These are phyloP conservation scores for Dactylellina drechsleri DNA, from an alignment of 2,329 filamentous ascomycete species.

Conservation along the genomic window DNA sequence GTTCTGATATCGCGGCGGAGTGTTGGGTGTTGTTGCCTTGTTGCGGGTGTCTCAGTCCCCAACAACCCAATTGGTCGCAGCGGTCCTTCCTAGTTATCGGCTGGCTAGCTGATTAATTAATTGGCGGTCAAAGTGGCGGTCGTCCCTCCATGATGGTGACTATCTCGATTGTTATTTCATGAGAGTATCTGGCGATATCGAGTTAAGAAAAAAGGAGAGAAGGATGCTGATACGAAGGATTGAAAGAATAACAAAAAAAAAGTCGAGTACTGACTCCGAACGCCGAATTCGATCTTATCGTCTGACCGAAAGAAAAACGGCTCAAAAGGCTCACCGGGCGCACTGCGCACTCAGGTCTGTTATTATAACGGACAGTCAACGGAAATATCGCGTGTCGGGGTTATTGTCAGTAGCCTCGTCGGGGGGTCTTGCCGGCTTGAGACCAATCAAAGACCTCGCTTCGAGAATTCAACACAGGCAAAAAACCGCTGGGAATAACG, in stretches of 20 bases:
- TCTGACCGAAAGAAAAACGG: background rate
- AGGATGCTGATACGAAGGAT: background rate
- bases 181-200: background rate
- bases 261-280: background rate
- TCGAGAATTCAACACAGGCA: conserved; percentile 19
- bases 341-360: no score
- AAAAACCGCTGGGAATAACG: conserved; percentile 8
- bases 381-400: conserved; percentile 47
- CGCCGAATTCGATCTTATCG: background rate
- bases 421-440: conserved; percentile 10
- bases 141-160: conserved; percentile 3
- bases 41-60: conserved; percentile 31
- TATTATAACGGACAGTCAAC: background rate
- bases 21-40: conserved; percentile 28
- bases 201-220: background rate
- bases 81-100: background rate
- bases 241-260: conserved; percentile 1
- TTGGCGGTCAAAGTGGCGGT: background rate
- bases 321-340: no score
- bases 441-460: conserved; percentile 4
- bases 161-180: background rate
- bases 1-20: background rate
- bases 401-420: conserved; percentile 18
- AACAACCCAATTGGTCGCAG: background rate
- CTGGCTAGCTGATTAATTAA: background rate